Conservation (phyloP, 2,329 filamentous ascomycete species). For the Aspergillus transmontanensis region DNA sequence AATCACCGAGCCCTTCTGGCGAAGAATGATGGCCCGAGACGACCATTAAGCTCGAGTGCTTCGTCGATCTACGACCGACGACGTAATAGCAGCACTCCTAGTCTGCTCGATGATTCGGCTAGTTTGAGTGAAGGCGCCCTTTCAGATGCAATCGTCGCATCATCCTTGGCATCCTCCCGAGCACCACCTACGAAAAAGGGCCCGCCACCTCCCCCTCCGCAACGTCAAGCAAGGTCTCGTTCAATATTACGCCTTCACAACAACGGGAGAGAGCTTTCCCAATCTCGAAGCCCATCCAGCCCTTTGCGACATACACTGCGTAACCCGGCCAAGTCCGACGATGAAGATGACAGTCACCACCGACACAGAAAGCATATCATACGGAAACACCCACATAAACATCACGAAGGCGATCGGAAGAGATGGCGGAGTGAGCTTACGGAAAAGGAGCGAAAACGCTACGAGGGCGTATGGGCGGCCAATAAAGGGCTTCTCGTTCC, state of each 20-base stretch:
- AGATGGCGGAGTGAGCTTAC: constrained; percentile 48
- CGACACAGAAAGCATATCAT: constrained; percentile 40
- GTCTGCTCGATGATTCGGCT: constrained; percentile 23
- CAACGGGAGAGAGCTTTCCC: constrained; percentile 30
- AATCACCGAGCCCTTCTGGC: constrained; percentile 13
- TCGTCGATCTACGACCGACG: constrained; percentile 29
- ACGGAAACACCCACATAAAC: constrained; percentile 50
- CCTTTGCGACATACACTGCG: constrained; percentile 48
- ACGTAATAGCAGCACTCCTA: constrained; percentile 27
- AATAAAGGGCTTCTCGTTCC: constrained; percentile 47
- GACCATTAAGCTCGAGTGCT: constrained; percentile 29
- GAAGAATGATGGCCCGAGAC: constrained; percentile 15
- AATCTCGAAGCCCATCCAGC: constrained; percentile 41
- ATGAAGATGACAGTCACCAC: constrained; percentile 31
- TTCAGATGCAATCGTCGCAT: constrained; percentile 51
- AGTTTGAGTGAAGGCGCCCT: constrained; percentile 41
- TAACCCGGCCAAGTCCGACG: constrained; percentile 37
- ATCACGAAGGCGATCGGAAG: constrained; percentile 51
- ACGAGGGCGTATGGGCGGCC: constrained; percentile 55
- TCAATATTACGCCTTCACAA: constrained; percentile 40
- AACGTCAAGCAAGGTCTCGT: constrained; percentile 39
- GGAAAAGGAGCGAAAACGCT: constrained; percentile 50
- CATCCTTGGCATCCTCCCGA: constrained; percentile 48
- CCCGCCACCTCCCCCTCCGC: constrained; percentile 43
- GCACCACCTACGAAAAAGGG: constrained; percentile 41